Evolutionary conservation across 345 rosid genomes (phyloP).

Genomic region (Gossypium thurberi): DNA sequence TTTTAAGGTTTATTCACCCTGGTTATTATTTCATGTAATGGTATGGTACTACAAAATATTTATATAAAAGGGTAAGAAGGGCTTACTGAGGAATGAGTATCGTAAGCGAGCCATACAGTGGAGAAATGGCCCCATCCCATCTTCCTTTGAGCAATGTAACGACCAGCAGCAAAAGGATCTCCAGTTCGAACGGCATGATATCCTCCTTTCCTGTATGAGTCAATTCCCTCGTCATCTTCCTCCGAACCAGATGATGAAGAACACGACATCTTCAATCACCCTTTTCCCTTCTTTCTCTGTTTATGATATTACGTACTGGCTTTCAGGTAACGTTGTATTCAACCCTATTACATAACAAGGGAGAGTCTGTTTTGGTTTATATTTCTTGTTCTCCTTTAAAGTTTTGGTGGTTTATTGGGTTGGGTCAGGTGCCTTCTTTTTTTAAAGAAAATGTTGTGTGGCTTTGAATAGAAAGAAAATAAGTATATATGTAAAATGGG

Average conservation of each 20-base stretch:
- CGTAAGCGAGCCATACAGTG: slow-evolving; percentile 99
- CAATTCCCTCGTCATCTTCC: slow-evolving; percentile 87
- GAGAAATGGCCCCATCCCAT: slow-evolving; percentile 99
- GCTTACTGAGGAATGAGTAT: slow-evolving; percentile 58
- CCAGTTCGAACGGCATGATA: slow-evolving; percentile 95
- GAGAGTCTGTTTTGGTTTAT: background rate
- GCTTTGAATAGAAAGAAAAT: no score
- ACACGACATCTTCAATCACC: slow-evolving; percentile 43
- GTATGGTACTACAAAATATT: no score
- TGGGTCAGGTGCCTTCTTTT: no score
- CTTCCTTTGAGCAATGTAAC: slow-evolving; percentile 91
- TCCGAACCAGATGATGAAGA: slow-evolving; percentile 94
- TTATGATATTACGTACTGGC: background rate
- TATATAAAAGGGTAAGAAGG: background rate
- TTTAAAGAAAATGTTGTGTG: no score
- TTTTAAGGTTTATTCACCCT: no score
- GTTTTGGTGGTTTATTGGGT: no score
- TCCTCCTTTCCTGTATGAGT: slow-evolving; percentile 92
- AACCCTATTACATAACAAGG: no score
- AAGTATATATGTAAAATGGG: background rate
- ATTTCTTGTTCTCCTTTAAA: no score
- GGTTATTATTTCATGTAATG: no score
- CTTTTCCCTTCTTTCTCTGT: background rate
- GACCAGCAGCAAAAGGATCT: slow-evolving; percentile 78
- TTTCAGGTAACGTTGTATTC: no score